A percentile compares a stretch with the other conserved stretches of the same genome.
These are phyloP conservation scores for Claviceps capensis DNA, from an alignment of 2,329 filamentous ascomycete genomes.

Conservation along the genomic window DNA sequence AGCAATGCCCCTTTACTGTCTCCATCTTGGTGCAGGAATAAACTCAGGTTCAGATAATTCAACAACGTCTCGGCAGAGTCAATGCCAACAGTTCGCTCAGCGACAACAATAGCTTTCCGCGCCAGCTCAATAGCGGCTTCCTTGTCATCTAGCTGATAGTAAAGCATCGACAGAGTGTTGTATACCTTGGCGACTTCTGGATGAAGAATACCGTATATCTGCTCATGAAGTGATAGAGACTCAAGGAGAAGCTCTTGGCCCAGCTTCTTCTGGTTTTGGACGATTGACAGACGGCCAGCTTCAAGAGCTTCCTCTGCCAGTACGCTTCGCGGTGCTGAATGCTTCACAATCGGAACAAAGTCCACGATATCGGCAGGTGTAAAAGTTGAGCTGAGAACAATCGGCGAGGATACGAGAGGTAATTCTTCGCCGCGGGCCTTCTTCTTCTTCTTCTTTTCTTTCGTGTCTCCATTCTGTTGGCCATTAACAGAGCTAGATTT, in stretches of 20 bases:
- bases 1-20: slow-evolving; percentile 79
- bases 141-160: slow-evolving; percentile 97
- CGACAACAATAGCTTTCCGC: slow-evolving; percentile 90
- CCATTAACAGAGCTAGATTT: slow-evolving; percentile 24
- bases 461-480: slow-evolving; percentile 28
- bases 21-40: slow-evolving; percentile 85
- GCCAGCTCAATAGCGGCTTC: slow-evolving; percentile 88
- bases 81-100: slow-evolving; percentile 84
- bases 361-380: slow-evolving; percentile 76
- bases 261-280: slow-evolving; percentile 88
- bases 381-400: slow-evolving; percentile 40
- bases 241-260: slow-evolving; percentile 94
- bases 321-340: slow-evolving; percentile 78
- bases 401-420: slow-evolving; percentile 29
- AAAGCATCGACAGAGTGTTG: slow-evolving; percentile 87
- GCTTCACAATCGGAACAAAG: slow-evolving; percentile 87
- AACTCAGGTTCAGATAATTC: slow-evolving; percentile 86
- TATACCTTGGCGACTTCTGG: slow-evolving; percentile 93
- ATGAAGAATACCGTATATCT: slow-evolving; percentile 95
- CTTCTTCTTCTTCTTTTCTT: slow-evolving; percentile 43
- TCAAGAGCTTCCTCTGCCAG: slow-evolving; percentile 93
- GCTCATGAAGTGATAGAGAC: slow-evolving; percentile 88
- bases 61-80: slow-evolving; percentile 90
- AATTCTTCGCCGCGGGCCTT: slow-evolving; percentile 44
- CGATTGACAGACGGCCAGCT: slow-evolving; percentile 88